Evolutionary conservation across 495 filamentous ascomycete genomes (phyloP), one percentile per base, ranked within the genome.

Genomic region (Penicillium riverlandense): DNA sequence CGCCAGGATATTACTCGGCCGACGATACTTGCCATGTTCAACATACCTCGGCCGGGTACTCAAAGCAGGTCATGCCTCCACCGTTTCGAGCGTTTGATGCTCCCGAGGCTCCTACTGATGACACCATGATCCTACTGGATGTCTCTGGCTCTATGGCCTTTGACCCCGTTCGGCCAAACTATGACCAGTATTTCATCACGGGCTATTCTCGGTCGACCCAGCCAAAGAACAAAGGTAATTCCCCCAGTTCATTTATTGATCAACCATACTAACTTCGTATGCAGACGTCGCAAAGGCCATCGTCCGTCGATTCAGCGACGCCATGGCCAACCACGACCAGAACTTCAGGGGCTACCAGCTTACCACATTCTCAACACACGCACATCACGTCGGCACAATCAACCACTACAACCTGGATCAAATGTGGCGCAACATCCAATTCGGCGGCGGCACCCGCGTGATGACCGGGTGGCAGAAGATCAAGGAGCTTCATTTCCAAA

Each of bases 381-480:
- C 68, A 2, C 38, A 53, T 2, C 57, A 66, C 48, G 65, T 72
- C 29, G 69, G 69, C 9, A 42, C 53, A 0, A 46, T 72, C 29
- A 70, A 66, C 31, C 59, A 66, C 42, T 40, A 38, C 13, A 72
- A 69, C 36, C 48, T 71, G 8, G 54, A 69, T 16, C 12, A 49
- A 14, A 55, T 61, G 47, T 74, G 70, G 67, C 44, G 41, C 7
- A 54, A 51, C 2, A 55, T 72, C 13, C 37, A 36, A 12, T 56
- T 74, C 28, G 66, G 64, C 0, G 71, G 70, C 11, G 58, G 52
- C 35, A 70, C 65, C 1, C 53, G 64, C 33, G 59, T 74, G 32
- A 74, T 74, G 71, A 61, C 63, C 0, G 71, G 71, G 13, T 75
- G 71, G 71, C 70, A 73, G 44, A 66, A 63, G 35, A 52, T 71